phyloP scores from a whole-genome alignment of 163 green algal genomes.

The Chloromonas sp. region DNA sequence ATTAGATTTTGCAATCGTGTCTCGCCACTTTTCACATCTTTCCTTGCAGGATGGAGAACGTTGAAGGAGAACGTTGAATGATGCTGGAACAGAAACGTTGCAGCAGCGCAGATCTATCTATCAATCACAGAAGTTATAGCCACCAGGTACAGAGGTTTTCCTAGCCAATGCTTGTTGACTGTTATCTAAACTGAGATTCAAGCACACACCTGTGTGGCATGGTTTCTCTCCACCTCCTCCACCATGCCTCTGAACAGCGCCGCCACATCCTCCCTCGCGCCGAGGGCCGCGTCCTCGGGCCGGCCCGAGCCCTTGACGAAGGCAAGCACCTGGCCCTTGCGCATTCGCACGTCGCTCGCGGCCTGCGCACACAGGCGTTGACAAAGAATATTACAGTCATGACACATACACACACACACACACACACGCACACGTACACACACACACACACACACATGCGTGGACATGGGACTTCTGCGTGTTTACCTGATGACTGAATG shows the following conservation, averaged over 20 bases:
- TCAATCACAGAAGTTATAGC: not conserved
- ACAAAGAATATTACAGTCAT: not conserved
- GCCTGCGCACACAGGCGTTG: slow-evolving; percentile 18
- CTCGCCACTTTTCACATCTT: too few relatives aligned
- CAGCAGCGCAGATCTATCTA: not conserved
- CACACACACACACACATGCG: too few relatives aligned
- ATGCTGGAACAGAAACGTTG: not conserved
- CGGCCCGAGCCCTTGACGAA: slow-evolving; percentile 33
- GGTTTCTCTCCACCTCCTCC: slow-evolving; percentile 50
- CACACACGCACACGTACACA: too few relatives aligned
- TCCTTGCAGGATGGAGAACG: too few relatives aligned
- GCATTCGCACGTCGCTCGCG: slow-evolving; percentile 28
- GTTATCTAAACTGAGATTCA: not conserved
- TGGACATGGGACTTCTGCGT: too few relatives aligned
- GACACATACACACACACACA: too few relatives aligned
- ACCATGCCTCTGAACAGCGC: slow-evolving; percentile 52
- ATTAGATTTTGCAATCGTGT: too few relatives aligned
- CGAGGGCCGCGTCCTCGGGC: slow-evolving; percentile 28
- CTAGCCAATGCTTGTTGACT: too few relatives aligned
- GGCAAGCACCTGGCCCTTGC: slow-evolving; percentile 30
- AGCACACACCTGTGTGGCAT: slow-evolving; percentile 32
- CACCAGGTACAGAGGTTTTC: not conserved
- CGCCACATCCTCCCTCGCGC: slow-evolving; percentile 30
- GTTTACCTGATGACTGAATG: too few relatives aligned
- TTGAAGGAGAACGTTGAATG: not conserved